Percentiles rank a stretch among this genome's conserved stretches.
phyloP scores from a whole-genome alignment of 371 early-diverging fungal genomes.

The Rhizopus delemar region DNA sequence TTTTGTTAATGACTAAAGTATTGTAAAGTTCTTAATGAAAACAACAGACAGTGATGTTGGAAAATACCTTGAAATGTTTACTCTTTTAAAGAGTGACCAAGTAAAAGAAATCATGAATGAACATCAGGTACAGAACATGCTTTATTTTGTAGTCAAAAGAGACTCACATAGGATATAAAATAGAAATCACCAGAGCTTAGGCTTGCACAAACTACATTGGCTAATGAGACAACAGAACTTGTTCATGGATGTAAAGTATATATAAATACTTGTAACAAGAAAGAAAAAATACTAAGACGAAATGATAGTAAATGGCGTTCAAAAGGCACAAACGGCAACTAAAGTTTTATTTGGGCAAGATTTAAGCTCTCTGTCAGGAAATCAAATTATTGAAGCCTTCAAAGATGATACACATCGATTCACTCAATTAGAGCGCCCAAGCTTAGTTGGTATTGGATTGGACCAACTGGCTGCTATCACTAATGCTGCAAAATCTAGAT shows the following conservation, averaged over 20 bases:
- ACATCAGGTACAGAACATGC: conserved; percentile 51
- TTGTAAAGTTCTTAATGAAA: conserved; percentile 64
- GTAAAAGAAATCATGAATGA: conserved; percentile 62
- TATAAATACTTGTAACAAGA: not conserved
- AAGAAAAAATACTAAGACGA: not conserved
- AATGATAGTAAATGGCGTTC: conserved; percentile 54
- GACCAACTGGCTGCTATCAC: conserved; percentile 61
- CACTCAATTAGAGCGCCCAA: conserved; percentile 37
- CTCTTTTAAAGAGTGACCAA: conserved; percentile 65
- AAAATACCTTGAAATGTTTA: conserved; percentile 76
- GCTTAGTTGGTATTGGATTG: conserved; percentile 50
- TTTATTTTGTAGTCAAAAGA: no score
- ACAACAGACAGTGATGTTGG: conserved; percentile 82
- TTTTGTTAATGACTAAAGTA: not conserved
- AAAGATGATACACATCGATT: conserved; percentile 62
- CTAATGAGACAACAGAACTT: conserved; percentile 84
- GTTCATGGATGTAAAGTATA: conserved; percentile 77
- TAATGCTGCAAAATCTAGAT: conserved; percentile 72
- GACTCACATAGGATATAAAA: no score
- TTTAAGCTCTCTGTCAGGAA: conserved; percentile 44
- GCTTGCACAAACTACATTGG: conserved; percentile 74
- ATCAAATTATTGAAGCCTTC: conserved; percentile 75
- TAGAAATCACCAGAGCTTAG: conserved; percentile 60
- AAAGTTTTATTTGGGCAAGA: conserved; percentile 69
- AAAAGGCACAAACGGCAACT: conserved; percentile 68